Evolutionary conservation across 2,329 filamentous ascomycete species (phyloP).

Genomic region (Fusarium sublunatum): DNA sequence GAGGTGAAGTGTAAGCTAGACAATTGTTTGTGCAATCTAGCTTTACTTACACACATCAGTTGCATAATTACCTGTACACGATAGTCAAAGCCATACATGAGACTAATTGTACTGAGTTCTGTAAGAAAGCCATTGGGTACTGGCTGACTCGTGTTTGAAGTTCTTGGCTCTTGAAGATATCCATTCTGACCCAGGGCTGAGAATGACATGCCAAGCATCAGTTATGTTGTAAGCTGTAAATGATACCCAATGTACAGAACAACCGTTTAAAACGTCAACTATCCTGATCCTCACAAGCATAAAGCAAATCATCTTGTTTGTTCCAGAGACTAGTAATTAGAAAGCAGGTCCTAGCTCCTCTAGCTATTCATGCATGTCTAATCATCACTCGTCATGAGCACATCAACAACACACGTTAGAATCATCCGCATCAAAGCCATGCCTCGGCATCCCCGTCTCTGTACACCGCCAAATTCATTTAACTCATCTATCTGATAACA

Average conservation of each 20-base stretch:
- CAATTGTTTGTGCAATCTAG: neutral
- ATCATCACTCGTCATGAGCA: neutral
- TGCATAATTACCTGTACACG: neutral
- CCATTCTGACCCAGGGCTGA: too few relatives aligned
- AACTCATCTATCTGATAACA: neutral
- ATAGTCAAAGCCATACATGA: too few relatives aligned
- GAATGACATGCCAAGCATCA: too few relatives aligned
- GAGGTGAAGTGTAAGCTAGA: neutral
- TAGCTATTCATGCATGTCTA: neutral
- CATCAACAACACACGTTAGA: constrained; percentile 2
- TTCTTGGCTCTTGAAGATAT: too few relatives aligned
- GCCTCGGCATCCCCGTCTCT: constrained; percentile 1
- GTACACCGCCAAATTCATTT: constrained; percentile 12
- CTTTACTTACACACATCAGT: neutral
- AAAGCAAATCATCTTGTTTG: neutral
- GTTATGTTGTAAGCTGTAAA: too few relatives aligned
- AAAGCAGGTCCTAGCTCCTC: neutral
- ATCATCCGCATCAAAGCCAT: constrained; percentile 1
- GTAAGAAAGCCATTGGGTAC: too few relatives aligned
- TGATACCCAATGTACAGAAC: too few relatives aligned
- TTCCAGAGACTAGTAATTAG: neutral
- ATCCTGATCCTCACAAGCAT: neutral
- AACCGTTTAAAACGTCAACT: neutral
- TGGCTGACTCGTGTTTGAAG: too few relatives aligned
- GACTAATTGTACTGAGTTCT: too few relatives aligned